Conservation (phyloP, 176 grass and related monocot species). For the Oryza australiensis region DNA sequence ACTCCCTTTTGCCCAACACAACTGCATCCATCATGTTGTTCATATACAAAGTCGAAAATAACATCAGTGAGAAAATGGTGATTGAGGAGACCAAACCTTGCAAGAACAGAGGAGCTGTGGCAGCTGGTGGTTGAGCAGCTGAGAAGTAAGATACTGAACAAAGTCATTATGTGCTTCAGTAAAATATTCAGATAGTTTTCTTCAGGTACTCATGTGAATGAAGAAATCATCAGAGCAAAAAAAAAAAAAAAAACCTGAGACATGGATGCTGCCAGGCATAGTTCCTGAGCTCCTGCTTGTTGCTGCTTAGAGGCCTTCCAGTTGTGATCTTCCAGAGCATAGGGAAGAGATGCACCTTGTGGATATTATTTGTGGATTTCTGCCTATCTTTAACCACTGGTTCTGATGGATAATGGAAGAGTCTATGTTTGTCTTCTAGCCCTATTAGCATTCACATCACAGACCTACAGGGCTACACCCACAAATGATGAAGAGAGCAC, state of each 20-base stretch:
- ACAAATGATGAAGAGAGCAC: too few relatives aligned
- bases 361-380: conserved; percentile 36
- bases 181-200: background rate
- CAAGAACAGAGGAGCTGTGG: conserved; percentile 31
- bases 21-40: conserved; percentile 27
- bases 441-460: conserved; percentile 22
- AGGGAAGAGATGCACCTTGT: conserved; percentile 1
- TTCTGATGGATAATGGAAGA: conserved; percentile 7
- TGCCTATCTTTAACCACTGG: conserved; percentile 27
- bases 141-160: background rate
- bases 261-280: conserved; percentile 53
- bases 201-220: background rate
- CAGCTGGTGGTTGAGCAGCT: conserved; percentile 29
- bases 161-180: conserved; percentile 13
- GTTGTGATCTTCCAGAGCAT: conserved; percentile 32
- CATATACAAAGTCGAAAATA: background rate
- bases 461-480: too few relatives aligned
- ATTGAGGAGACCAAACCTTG: conserved; percentile 25
- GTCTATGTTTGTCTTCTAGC: conserved; percentile 20
- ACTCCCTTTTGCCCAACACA: conserved; percentile 36
- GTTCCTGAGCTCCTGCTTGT: conserved; percentile 16
- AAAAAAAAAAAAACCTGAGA: conserved; percentile 30
- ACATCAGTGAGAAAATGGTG: background rate
- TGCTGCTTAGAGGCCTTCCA: conserved; percentile 36
- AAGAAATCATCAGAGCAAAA: background rate